phyloP scores from a whole-genome alignment of 139 green algal species.

The Coelastrella sp. region DNA sequence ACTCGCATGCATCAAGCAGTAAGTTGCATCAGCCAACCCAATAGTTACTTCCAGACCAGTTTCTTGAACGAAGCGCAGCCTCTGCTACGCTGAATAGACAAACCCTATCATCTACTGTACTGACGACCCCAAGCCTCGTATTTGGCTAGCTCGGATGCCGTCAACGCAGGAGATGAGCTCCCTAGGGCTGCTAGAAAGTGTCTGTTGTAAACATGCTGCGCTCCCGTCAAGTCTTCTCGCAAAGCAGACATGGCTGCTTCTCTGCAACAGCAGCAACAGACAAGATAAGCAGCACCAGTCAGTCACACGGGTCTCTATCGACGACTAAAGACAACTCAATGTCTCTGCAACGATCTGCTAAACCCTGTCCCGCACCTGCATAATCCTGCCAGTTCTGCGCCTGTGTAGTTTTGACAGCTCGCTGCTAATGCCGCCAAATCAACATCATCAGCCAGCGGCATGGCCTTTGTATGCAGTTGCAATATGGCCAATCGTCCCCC shows the following conservation, averaged over 20 bases:
- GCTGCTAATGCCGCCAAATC: conserved; percentile 69
- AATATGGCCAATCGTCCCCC: conserved; percentile 67
- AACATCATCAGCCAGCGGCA: conserved; percentile 84
- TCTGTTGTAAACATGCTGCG: conserved; percentile 49
- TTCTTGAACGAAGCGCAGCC: not conserved
- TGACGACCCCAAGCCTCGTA: conserved; percentile 57
- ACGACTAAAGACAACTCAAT: too few species aligned
- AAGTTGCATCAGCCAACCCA: not conserved
- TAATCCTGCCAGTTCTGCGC: conserved; percentile 79
- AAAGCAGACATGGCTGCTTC: conserved; percentile 89
- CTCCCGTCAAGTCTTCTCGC: conserved; percentile 75
- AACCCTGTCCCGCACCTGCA: conserved; percentile 53
- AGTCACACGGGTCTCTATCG: too few species aligned
- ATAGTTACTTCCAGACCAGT: not conserved
- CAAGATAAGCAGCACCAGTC: not conserved
- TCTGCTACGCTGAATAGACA: not conserved
- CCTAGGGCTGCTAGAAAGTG: conserved; percentile 69
- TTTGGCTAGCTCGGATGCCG: conserved; percentile 47
- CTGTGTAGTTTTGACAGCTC: conserved; percentile 68
- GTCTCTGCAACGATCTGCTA: too few species aligned
- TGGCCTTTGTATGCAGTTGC: conserved; percentile 53
- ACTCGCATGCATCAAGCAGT: not conserved
- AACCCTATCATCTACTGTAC: conserved; percentile 30
- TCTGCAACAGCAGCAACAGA: conserved; percentile 57
- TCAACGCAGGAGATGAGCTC: conserved; percentile 55